phyloP scores from a whole-genome alignment of 2,329 filamentous ascomycete genomes.

The Aspergillus candidus region DNA sequence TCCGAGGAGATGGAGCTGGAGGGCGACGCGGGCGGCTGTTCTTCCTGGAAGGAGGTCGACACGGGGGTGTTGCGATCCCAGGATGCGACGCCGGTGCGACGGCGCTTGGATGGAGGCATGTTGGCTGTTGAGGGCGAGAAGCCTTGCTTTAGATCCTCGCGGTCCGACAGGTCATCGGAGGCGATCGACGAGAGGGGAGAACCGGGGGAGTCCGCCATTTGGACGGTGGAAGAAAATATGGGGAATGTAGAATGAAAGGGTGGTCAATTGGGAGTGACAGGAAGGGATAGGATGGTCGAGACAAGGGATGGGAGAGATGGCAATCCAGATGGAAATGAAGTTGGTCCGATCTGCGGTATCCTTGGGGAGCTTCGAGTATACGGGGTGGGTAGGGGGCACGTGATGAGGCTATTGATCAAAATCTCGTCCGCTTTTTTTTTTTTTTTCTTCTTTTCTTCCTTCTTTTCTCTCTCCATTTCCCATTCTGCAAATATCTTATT shows the following conservation, averaged over 20 bases:
- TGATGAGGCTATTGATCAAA: slow-evolving; percentile 18
- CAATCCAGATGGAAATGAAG: slow-evolving; percentile 8
- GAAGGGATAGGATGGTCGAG: slow-evolving; percentile 2
- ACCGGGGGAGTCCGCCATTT: slow-evolving; percentile 51
- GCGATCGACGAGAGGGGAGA: slow-evolving; percentile 61
- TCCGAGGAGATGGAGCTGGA: slow-evolving; percentile 78
- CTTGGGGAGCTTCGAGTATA: slow-evolving; percentile 17
- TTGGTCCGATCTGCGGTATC: slow-evolving; percentile 6
- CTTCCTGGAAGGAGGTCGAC: slow-evolving; percentile 36
- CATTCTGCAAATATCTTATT: not conserved
- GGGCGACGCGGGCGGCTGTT: slow-evolving; percentile 42
- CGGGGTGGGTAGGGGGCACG: slow-evolving; percentile 11
- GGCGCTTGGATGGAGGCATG: slow-evolving; percentile 45
- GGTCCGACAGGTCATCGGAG: slow-evolving; percentile 53
- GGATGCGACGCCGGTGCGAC: slow-evolving; percentile 39
- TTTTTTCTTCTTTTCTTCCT: slow-evolving; percentile 5
- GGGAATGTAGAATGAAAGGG: not conserved
- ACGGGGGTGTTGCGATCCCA: slow-evolving; percentile 49
- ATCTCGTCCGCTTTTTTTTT: not conserved
- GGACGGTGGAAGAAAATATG: slow-evolving; percentile 10
- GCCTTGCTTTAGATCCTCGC: slow-evolving; percentile 51
- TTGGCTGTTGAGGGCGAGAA: slow-evolving; percentile 41
- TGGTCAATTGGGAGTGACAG: not conserved
- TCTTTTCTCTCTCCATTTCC: not conserved
- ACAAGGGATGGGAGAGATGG: slow-evolving; percentile 1